A percentile compares a stretch with the other conserved stretches of the same genome.
Conservation (phyloP, 1,139 yeast genomes). For the Taphrina flavorubra region DNA sequence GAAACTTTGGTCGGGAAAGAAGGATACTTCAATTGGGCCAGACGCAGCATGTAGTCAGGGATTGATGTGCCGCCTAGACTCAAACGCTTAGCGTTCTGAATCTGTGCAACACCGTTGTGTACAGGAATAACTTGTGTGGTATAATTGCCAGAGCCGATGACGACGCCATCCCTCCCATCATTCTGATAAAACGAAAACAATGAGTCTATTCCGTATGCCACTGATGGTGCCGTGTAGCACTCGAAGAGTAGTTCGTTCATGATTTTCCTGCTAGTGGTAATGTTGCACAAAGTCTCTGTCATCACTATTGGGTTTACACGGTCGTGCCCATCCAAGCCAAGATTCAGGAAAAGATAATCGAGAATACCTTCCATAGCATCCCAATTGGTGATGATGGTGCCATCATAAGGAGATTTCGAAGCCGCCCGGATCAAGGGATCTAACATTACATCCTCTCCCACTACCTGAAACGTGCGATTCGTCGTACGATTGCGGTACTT, state of each 20-base stretch:
- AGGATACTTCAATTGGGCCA: conserved; percentile 84
- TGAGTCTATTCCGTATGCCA: conserved; percentile 80
- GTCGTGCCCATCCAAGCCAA: conserved; percentile 67
- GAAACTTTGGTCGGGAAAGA: conserved; percentile 80
- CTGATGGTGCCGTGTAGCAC: conserved; percentile 73
- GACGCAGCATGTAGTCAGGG: conserved; percentile 65
- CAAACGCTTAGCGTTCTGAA: conserved; percentile 75
- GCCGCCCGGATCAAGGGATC: conserved; percentile 73
- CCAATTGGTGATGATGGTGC: conserved; percentile 87
- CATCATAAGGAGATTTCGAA: conserved; percentile 83
- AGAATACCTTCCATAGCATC: conserved; percentile 76
- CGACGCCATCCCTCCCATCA: conserved; percentile 64
- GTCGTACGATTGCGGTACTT: conserved; percentile 78
- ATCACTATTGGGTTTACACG: conserved; percentile 82
- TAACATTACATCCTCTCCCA: conserved; percentile 80
- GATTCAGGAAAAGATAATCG: conserved; percentile 80
- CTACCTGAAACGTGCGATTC: conserved; percentile 67
- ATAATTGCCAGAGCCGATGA: conserved; percentile 82
- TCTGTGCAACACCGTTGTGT: conserved; percentile 61
- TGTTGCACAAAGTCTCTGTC: conserved; percentile 76
- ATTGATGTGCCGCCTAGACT: conserved; percentile 92
- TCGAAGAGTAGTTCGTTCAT: conserved; percentile 85
- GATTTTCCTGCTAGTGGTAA: conserved; percentile 67
- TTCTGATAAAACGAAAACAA: conserved; percentile 71
- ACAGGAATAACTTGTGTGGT: conserved; percentile 85